phyloP scores from a whole-genome alignment of 2,329 filamentous ascomycete species.

The Metarhizium humberi region DNA sequence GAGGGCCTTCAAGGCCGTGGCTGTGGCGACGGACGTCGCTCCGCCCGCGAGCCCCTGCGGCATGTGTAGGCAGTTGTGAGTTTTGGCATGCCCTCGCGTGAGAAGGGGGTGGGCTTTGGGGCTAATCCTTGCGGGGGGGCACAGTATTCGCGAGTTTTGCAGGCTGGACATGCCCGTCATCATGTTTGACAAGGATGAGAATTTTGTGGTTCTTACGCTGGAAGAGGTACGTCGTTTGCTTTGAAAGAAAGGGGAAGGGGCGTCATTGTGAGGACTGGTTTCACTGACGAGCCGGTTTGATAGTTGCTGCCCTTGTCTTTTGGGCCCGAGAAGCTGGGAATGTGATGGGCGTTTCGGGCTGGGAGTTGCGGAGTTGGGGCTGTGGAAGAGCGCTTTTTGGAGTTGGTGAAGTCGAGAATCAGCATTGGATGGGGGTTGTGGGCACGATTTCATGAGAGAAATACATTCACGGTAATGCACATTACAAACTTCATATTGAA shows the following conservation, averaged over 20 bases:
- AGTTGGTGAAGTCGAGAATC: too few relatives aligned
- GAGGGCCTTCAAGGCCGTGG: constrained; percentile 61
- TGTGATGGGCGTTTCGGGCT: background rate
- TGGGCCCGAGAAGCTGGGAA: constrained; percentile 49
- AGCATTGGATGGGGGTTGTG: too few relatives aligned
- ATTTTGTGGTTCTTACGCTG: constrained; percentile 60
- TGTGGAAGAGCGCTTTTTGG: too few relatives aligned
- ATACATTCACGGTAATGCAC: too few relatives aligned
- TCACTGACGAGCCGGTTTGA: too few relatives aligned
- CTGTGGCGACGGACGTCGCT: constrained; percentile 71
- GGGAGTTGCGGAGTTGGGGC: too few relatives aligned
- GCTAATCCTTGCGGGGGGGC: too few relatives aligned
- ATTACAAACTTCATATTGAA: too few relatives aligned
- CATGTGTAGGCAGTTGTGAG: constrained; percentile 90
- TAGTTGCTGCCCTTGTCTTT: constrained; percentile 62
- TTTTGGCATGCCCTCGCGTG: constrained; percentile 9
- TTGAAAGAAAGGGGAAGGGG: background rate
- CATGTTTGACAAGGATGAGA: constrained; percentile 82
- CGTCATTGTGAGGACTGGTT: too few relatives aligned
- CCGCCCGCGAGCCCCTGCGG: constrained; percentile 74
- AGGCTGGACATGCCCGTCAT: constrained; percentile 63
- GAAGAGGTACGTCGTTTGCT: constrained; percentile 43
- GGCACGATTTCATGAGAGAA: too few relatives aligned
- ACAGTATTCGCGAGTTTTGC: constrained; percentile 69
- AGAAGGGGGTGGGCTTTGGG: too few relatives aligned